phyloP scores from a whole-genome alignment of 352 stramenopile species.

The Globisporangium nunn region DNA sequence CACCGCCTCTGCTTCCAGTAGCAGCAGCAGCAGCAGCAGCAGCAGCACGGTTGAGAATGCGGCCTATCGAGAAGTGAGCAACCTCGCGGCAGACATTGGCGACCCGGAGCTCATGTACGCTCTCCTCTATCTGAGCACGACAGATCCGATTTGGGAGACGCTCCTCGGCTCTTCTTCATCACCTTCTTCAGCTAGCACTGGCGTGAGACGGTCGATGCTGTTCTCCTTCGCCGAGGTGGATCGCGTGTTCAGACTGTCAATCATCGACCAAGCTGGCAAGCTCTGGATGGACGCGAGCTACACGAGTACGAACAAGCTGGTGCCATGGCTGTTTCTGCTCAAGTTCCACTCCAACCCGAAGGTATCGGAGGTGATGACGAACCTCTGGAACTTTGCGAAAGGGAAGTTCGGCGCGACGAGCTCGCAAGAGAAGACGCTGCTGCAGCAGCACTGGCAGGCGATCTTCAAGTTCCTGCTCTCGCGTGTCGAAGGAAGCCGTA shows the following conservation, averaged over 20 bases:
- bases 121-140: constrained; percentile 75
- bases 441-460: constrained; percentile 42
- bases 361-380: constrained; percentile 53
- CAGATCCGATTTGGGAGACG: constrained; percentile 55
- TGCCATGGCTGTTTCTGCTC: constrained; percentile 71
- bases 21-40: constrained; percentile 1
- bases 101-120: constrained; percentile 80
- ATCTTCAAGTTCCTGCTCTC: constrained; percentile 54
- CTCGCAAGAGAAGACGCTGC: constrained; percentile 36
- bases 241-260: constrained; percentile 29
- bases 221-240: constrained; percentile 52
- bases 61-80: constrained; percentile 80
- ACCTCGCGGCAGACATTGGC: constrained; percentile 70
- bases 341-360: constrained; percentile 72
- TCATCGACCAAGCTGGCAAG: constrained; percentile 48
- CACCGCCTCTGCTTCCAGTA: constrained; percentile 4
- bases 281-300: constrained; percentile 52
- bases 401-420: constrained; percentile 21
- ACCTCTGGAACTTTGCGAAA: constrained; percentile 63
- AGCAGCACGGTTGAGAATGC: constrained; percentile 54
- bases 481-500: constrained; percentile 52
- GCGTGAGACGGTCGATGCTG: not conserved
- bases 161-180: constrained; percentile 9
- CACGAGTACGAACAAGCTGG: constrained; percentile 41
- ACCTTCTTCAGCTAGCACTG: not conserved